Evolutionary conservation across 805 yeast genomes (phyloP).

Genomic region (Isabelozyma rhagii): DNA sequence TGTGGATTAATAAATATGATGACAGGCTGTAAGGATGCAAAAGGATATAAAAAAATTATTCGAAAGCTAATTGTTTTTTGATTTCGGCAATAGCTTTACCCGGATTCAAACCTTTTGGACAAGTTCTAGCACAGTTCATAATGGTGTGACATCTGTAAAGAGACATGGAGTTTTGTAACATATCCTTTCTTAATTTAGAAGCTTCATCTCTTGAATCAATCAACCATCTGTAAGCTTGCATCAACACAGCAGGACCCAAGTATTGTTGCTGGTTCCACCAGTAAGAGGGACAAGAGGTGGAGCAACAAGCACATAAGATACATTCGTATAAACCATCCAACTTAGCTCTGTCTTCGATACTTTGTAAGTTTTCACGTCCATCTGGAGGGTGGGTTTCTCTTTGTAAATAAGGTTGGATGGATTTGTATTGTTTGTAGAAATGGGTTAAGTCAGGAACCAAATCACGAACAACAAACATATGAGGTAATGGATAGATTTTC

Average conservation of each 20-base stretch:
- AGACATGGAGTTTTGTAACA: slow-evolving; percentile 96
- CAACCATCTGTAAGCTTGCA: slow-evolving; percentile 99
- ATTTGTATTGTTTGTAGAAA: slow-evolving; percentile 97
- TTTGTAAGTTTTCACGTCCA: slow-evolving; percentile 90
- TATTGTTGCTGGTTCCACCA: slow-evolving; percentile 99
- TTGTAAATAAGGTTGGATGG: slow-evolving; percentile 95
- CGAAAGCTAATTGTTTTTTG: slow-evolving; percentile 88
- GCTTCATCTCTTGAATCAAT: slow-evolving; percentile 96
- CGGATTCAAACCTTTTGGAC: slow-evolving; percentile 98
- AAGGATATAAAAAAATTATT: slow-evolving; percentile 22
- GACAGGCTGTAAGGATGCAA: not conserved
- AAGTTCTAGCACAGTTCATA: slow-evolving; percentile 97
- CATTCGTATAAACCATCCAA: slow-evolving; percentile 97
- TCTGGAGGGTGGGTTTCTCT: slow-evolving; percentile 76
- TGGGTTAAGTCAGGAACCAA: slow-evolving; percentile 97
- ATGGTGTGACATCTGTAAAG: slow-evolving; percentile 98
- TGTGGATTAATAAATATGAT: not conserved
- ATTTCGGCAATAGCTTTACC: slow-evolving; percentile 97
- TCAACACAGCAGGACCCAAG: slow-evolving; percentile 96
- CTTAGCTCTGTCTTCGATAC: slow-evolving; percentile 90
- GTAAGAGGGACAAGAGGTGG: slow-evolving; percentile 98
- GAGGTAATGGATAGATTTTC: slow-evolving; percentile 95
- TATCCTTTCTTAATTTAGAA: slow-evolving; percentile 70
- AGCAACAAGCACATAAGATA: slow-evolving; percentile 97
- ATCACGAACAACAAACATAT: slow-evolving; percentile 96